Evolutionary conservation across 257 asterid genomes (phyloP).

Genomic region (Plantago major): DNA sequence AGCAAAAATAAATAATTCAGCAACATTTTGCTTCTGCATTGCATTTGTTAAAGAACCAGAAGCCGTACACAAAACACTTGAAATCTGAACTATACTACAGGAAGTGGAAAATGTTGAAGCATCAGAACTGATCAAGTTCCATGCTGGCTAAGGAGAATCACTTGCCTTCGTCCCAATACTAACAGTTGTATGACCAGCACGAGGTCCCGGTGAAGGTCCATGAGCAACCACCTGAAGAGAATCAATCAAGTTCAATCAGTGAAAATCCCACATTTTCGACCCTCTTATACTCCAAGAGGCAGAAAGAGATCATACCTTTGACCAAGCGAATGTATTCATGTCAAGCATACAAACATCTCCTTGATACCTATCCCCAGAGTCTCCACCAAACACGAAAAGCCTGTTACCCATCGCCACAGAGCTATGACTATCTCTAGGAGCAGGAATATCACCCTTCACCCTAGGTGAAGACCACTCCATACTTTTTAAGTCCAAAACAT

Average conservation of each 20-base stretch:
- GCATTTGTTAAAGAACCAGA: too few relatives aligned
- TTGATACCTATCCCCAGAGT: constrained; percentile 84
- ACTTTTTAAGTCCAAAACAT: constrained; percentile 60
- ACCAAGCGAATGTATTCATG: constrained; percentile 59
- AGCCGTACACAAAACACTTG: too few relatives aligned
- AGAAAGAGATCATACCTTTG: constrained; percentile 42
- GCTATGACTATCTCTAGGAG: constrained; percentile 86
- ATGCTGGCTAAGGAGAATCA: background rate
- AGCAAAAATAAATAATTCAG: too few relatives aligned
- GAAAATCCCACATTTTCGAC: background rate
- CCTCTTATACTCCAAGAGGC: constrained; percentile 1
- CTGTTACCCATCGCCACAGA: constrained; percentile 57
- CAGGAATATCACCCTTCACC: constrained; percentile 48
- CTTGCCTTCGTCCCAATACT: constrained; percentile 81
- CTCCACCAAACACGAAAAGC: constrained; percentile 78
- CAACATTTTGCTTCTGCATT: too few relatives aligned
- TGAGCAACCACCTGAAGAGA: constrained; percentile 42
- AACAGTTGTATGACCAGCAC: constrained; percentile 92
- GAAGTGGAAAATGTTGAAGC: background rate
- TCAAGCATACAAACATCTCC: constrained; percentile 71
- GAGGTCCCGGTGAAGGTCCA: constrained; percentile 65
- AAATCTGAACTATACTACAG: background rate
- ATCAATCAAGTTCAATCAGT: background rate
- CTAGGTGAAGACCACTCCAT: constrained; percentile 81
- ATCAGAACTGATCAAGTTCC: constrained; percentile 4